Conservation (phyloP, 2,329 filamentous ascomycete species). For the Aulographum hederae region DNA sequence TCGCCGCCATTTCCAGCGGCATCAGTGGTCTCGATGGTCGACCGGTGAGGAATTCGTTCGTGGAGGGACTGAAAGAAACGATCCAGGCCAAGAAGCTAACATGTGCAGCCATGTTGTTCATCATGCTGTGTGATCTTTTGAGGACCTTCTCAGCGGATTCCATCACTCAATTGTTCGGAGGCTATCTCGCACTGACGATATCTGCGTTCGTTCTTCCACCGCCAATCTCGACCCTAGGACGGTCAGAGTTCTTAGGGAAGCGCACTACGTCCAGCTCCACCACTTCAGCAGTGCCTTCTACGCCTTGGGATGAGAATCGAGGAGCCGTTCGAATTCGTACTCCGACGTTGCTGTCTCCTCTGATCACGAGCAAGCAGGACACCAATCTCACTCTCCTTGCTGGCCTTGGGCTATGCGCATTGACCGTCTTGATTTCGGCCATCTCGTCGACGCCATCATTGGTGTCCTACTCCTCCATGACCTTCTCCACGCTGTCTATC, state of each 20-base stretch:
- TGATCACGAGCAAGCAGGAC: conserved; percentile 21
- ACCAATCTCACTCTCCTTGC: conserved; percentile 22
- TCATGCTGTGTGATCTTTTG: neutral
- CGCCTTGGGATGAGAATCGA: conserved; percentile 14
- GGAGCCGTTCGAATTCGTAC: conserved; percentile 7
- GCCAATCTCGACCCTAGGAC: conserved; percentile 1
- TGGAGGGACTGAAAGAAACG: neutral
- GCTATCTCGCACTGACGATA: conserved; percentile 2
- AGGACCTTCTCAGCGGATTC: neutral
- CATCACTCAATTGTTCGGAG: neutral
- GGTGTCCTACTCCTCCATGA: conserved; percentile 15
- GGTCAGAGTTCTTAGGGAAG: conserved; percentile 1
- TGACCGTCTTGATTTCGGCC: conserved; percentile 18
- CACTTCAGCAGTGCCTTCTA: conserved; percentile 8
- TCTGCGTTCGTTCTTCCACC: conserved; percentile 2
- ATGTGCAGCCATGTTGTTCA: neutral
- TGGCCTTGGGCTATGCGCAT: conserved; percentile 17
- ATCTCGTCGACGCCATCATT: conserved; percentile 15
- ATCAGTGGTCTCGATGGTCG: conserved; percentile 9
- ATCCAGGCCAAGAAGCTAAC: neutral
- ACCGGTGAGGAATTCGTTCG: neutral
- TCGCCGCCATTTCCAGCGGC: conserved; percentile 27
- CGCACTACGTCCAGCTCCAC: conserved; percentile 7
- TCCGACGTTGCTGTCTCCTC: conserved; percentile 4
- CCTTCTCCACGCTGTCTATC: conserved; percentile 22